A percentile compares a stretch with the other conserved stretches of the same genome.
phyloP scores from a whole-genome alignment of 305 asterid genomes.

The Fraxinus baroniana region DNA sequence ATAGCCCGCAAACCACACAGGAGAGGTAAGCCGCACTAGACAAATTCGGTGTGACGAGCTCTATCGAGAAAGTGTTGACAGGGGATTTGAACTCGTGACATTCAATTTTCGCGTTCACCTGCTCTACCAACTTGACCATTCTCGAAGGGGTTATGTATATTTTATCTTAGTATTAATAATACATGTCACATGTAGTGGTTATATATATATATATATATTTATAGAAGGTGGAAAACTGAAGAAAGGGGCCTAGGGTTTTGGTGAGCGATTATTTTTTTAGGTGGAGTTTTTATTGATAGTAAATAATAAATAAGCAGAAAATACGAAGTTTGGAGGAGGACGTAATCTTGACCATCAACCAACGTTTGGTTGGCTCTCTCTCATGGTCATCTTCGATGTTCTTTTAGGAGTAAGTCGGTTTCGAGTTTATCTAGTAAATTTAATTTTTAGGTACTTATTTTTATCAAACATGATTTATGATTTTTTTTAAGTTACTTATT shows the following conservation, averaged over 20 bases:
- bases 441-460: background rate
- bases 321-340: background rate
- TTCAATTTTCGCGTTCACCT: no score
- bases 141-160: no score
- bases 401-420: background rate
- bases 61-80: no score
- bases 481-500: background rate
- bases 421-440: background rate
- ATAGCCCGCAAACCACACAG: no score
- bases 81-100: no score
- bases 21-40: no score
- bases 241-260: background rate
- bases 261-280: background rate
- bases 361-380: background rate
- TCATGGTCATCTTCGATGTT: background rate
- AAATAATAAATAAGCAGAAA: background rate
- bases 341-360: background rate
- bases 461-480: background rate
- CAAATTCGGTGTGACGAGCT: no score
- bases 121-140: no score
- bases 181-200: background rate
- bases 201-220: background rate
- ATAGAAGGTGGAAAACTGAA: background rate
- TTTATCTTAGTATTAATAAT: background rate
- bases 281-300: background rate